Base-by-base conservation (phyloP, 139 green algal species). In the Picochlorum sp. region DNA sequence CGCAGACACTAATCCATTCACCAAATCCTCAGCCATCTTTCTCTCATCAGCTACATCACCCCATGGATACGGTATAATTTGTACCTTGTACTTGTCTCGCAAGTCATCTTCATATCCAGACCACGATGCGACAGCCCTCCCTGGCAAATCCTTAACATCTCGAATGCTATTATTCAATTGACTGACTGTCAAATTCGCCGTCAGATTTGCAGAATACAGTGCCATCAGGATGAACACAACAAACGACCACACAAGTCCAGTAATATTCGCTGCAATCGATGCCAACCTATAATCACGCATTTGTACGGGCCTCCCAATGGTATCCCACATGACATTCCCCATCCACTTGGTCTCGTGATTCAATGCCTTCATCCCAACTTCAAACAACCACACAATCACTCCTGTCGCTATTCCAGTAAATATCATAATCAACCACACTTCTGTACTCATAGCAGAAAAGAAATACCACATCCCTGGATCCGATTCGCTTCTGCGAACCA, bases 171-270 rank as follows among this genome's bases (percentile, higher is more conserved):
- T 26, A 41, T 24, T 59, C 11, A 66, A 21, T 11, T 55, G 60
- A 14, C 15, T 56, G 15, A 55, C 18, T 18, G 60, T 66, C 37
- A 66, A 45, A 44, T 66, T 66, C 11, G 60, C 34, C 56, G 60
- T 66, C 23, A 55, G n/a, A 26, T 66, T 66, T 16, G 60, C 60
- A 23, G 15, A 23, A 31, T 66, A 66, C n/a, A 66, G 4, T 15
- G 34, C 15, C 37, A 66, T 44, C 14, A 57, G 16, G 3, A 66
- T 45, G 38, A 50, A 55, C 10, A 59, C 23, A 21, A 55, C 15
- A 21, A 66, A 66, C 0, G 11, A 21, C 34, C 37, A 66, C n/a
- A 57, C 16, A 15, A 66, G 10, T 4, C 15, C 14, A n/a, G 24
- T 56, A 11, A 57, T 16, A 44, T 66, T 66, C 10, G 37, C 60